Evolutionary conservation across 768 basidiomycete genomes (phyloP), one percentile per base, ranked within the genome.

Genomic region (Plicaturopsis crispa): DNA sequence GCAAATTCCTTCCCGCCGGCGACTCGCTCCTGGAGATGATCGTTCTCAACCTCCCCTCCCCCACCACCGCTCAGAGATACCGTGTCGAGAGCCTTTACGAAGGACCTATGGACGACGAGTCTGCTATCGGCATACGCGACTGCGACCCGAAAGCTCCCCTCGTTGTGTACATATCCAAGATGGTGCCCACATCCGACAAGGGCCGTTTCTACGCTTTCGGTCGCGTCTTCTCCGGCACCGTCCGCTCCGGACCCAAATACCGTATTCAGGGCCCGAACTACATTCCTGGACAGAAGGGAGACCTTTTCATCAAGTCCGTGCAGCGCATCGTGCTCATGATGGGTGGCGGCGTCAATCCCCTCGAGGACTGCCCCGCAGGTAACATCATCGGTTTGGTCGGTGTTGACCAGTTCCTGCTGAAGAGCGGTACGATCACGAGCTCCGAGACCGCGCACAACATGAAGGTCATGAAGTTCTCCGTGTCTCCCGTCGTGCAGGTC

Each of bases 131-230:
- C 61, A 79, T 81, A 67, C 73, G 78, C 32, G 74, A 79, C 60
- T 81, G 78, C 55, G 75, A 81, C 65, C 67, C 78, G 57, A 75
- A 75, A 49, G 78, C 71, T 31, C 78, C 78, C 37, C 69, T 80
- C 45, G 77, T 79, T 57, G 63, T 75, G 48, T 81, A 81, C 67
- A 62, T 81, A 62, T 79, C 78, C 48, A 80, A 80, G 72, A 80
- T 81, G 78, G 78, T 80, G 42, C 78, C 78, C 42, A 78, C 78
- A 40, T 78, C 77, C 50, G 78, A 81, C 61, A 80, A 80, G 67
- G 78, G 78, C 57, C 76, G 78, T 53, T 81, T 80, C 74, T 80
- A 80, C 67, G 78, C 78, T 48, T 81, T 81, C 63, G 78, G 78
- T 52, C 78, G 78, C 63, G 69, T 81, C 67, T 81, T 81, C 73